Evolutionary conservation across 306 rosid genomes (phyloP), one percentile per base, ranked within the genome.

Genomic region (Medicago arabica): DNA sequence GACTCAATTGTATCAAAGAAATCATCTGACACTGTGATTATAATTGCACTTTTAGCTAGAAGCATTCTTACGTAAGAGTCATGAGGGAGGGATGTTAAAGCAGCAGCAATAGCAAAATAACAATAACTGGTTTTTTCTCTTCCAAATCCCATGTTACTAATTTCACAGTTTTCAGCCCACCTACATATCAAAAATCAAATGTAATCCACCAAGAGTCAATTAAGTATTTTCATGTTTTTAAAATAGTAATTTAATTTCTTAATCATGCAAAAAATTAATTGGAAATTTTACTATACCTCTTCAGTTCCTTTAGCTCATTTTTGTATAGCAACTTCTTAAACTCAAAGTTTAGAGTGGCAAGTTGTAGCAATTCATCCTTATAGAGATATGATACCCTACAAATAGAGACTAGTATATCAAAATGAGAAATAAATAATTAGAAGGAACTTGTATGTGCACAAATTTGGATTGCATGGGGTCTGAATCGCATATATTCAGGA

Each of bases 11-110:
- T 49, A 65, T 89, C 88, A 83, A 81, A 89, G 83, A 85, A 87
- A 87, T 89, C 94, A 66, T 89, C 90, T 7, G 85, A 83, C 36
- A 86, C 83, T 7, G 92, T 87, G 50, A 89, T 73, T 49, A 87
- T 7, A 16, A 82, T 73, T 23, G 83, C 95, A 31, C 84, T 78
- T 62, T 89, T 87, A 6, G 86, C 90, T 3, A 51, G 38, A 5
- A 78, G 39, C 78, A 84, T 53, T 67, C 90, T 57, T 8, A 80
- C 17, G 15, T 62, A 69, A 3, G 87, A 85, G 23, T 87, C 82
- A 43, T 19, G 50, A 57, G 85, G 84, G 34, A 81, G 34, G 16
- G 53, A 73, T 11, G 59, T 5, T 47, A 11, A 54, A 5, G 87
- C 69, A 23, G 28, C 28, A 34, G 90, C 80, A 21, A 71, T 2